These are phyloP conservation scores for Fusarium sp. DNA, from an alignment of 2,329 filamentous ascomycete species.

Conservation along the genomic window DNA sequence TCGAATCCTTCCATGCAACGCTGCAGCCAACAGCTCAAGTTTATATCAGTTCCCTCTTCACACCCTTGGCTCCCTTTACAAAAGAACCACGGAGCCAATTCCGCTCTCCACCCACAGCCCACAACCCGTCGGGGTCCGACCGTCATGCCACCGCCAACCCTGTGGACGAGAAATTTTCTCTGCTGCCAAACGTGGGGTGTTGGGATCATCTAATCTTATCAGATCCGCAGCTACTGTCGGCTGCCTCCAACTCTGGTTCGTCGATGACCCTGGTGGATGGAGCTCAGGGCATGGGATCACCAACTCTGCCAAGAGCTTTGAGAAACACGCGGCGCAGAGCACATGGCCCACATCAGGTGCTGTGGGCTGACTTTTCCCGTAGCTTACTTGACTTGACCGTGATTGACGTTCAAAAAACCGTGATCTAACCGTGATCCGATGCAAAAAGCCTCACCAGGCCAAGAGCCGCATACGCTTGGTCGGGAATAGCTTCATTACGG, in stretches of 20 bases:
- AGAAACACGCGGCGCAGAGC: constrained; percentile 3
- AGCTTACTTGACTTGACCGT: neutral
- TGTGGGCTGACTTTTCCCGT: constrained; percentile 6
- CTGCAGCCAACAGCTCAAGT: neutral
- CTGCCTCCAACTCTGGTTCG: neutral
- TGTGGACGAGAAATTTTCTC: neutral
- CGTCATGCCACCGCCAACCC: neutral
- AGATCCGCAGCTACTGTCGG: constrained; percentile 32
- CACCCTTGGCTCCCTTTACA: neutral
- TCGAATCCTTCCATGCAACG: constrained; percentile 9
- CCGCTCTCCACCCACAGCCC: constrained; percentile 20
- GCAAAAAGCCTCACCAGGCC: constrained; percentile 9
- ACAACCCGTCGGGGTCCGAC: constrained; percentile 18
- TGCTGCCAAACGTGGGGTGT: neutral
- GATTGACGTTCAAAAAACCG: constrained; percentile 9
- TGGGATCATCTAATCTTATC: constrained; percentile 48
- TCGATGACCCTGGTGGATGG: neutral
- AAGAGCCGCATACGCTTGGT: neutral
- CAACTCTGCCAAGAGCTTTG: neutral
- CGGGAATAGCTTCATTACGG: constrained; percentile 14
- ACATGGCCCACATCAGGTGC: neutral
- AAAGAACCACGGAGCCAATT: constrained; percentile 20
- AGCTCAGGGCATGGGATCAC: neutral
- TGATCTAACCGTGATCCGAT: constrained; percentile 8
- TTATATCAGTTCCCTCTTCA: constrained; percentile 16